phyloP scores from a whole-genome alignment of 805 yeast genomes.

The Saturnispora gosingensis region DNA sequence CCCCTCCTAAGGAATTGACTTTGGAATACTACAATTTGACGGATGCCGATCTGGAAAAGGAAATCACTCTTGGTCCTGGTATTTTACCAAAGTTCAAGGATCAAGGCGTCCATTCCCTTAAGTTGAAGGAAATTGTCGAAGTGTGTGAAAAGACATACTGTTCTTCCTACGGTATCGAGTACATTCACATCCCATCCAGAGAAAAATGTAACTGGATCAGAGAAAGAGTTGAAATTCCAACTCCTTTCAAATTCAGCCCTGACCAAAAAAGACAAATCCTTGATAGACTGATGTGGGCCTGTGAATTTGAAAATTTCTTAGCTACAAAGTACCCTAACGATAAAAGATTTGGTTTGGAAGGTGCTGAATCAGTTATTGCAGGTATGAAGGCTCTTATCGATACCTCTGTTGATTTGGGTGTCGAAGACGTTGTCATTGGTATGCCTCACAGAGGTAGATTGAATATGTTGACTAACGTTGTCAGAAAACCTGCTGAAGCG shows the following conservation, averaged over 20 bases:
- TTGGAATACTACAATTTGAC: constrained; percentile 88
- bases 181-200: constrained; percentile 92
- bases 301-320: constrained; percentile 86
- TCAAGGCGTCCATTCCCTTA: constrained; percentile 49
- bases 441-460: constrained; percentile 99
- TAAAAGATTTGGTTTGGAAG: constrained; percentile 97
- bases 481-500: constrained; percentile 96
- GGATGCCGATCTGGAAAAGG: constrained; percentile 72
- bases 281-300: constrained; percentile 95
- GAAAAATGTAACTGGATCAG: constrained; percentile 97
- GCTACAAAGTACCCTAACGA: constrained; percentile 96
- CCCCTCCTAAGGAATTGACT: constrained; percentile 77
- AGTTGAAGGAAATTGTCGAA: constrained; percentile 67
- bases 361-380: constrained; percentile 94
- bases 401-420: constrained; percentile 83
- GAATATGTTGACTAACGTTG: constrained; percentile 95
- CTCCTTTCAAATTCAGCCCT: constrained; percentile 68
- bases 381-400: constrained; percentile 96
- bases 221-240: constrained; percentile 89
- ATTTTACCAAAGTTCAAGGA: constrained; percentile 84
- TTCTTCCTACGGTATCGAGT: constrained; percentile 84
- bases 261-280: constrained; percentile 95
- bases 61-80: constrained; percentile 93
- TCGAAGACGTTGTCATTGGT: constrained; percentile 94
- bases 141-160: constrained; percentile 82